A percentile compares a stretch with the other conserved stretches of the same genome.
Conservation (phyloP, 495 filamentous ascomycete genomes). For the Xylaria venustula region DNA sequence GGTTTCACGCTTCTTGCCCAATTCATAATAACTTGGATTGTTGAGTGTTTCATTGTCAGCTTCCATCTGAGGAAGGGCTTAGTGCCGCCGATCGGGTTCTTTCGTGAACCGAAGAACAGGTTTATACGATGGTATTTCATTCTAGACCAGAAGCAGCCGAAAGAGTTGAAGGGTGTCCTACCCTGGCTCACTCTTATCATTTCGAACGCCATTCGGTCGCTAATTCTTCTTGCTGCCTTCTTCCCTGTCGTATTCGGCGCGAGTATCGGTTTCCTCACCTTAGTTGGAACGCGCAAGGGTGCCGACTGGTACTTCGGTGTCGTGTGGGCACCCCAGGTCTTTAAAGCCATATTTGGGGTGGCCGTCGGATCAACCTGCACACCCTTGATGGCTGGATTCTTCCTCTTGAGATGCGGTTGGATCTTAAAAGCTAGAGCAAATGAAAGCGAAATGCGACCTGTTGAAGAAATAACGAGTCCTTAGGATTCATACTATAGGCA, state of each 20-base stretch:
- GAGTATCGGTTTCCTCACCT: slow-evolving; percentile 28
- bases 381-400: slow-evolving; percentile 40
- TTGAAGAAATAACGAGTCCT: too few species aligned
- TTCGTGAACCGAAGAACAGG: slow-evolving; percentile 11
- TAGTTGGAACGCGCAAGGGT: slow-evolving; percentile 17
- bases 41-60: slow-evolving; percentile 28
- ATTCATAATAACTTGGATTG: slow-evolving; percentile 33
- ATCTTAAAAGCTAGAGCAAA: slow-evolving; percentile 25
- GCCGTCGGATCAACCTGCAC: slow-evolving; percentile 37
- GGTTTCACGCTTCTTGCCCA: slow-evolving; percentile 34
- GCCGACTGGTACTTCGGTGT: slow-evolving; percentile 38
- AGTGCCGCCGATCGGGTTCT: slow-evolving; percentile 30
- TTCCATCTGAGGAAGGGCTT: slow-evolving; percentile 22
- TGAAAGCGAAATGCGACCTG: too few species aligned
- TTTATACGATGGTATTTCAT: slow-evolving; percentile 29
- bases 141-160: slow-evolving; percentile 15
- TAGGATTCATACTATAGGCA: too few species aligned
- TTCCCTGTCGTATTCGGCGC: slow-evolving; percentile 28
- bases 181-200: neutral
- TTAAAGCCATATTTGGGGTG: slow-evolving; percentile 42
- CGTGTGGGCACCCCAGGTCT: slow-evolving; percentile 40
- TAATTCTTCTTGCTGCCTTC: neutral
- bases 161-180: neutral
- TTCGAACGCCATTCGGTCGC: neutral
- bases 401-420: slow-evolving; percentile 43